These are phyloP conservation scores for Colletotrichum brevisporum DNA, from an alignment of 2,329 filamentous ascomycete genomes.

Conservation along the genomic window DNA sequence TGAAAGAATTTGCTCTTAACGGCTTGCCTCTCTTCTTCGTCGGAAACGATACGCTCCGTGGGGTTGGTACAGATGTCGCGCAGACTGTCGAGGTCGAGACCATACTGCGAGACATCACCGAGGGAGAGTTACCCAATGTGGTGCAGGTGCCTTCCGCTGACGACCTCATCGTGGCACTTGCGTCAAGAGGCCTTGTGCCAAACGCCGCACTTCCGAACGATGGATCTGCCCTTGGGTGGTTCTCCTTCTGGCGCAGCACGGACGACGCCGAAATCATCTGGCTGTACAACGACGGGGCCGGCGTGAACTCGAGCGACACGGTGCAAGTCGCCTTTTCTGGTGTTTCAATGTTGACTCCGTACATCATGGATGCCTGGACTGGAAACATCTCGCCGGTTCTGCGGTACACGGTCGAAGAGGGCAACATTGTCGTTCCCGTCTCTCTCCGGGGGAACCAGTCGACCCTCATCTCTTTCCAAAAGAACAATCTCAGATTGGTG, in stretches of 20 bases:
- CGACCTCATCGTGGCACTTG: neutral
- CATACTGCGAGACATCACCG: neutral
- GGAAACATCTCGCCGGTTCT: neutral
- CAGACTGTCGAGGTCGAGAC: neutral
- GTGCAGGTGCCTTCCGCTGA: neutral
- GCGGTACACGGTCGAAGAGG: neutral
- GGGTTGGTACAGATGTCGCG: neutral
- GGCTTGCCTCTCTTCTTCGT: conserved; percentile 45
- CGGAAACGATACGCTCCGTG: neutral
- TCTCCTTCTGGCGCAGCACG: conserved; percentile 13
- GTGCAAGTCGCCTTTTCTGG: neutral
- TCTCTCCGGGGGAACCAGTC: neutral
- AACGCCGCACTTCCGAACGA: conserved; percentile 11
- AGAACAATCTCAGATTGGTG: too few species aligned
- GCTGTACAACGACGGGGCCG: conserved; percentile 28
- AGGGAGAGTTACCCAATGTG: neutral
- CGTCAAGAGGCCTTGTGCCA: neutral
- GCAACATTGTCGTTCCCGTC: neutral
- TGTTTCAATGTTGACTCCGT: neutral
- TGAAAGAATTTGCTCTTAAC: conserved; percentile 40
- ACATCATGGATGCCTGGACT: conserved; percentile 6
- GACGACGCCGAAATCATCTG: conserved; percentile 24
- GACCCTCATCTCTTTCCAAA: neutral
- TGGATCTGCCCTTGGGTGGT: conserved; percentile 5
- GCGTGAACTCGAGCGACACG: neutral